A percentile compares a stretch with the other conserved stretches of the same genome.
Evolutionary conservation across 805 yeast genomes (phyloP).

Genomic region (Cyberlindnera meyerae): DNA sequence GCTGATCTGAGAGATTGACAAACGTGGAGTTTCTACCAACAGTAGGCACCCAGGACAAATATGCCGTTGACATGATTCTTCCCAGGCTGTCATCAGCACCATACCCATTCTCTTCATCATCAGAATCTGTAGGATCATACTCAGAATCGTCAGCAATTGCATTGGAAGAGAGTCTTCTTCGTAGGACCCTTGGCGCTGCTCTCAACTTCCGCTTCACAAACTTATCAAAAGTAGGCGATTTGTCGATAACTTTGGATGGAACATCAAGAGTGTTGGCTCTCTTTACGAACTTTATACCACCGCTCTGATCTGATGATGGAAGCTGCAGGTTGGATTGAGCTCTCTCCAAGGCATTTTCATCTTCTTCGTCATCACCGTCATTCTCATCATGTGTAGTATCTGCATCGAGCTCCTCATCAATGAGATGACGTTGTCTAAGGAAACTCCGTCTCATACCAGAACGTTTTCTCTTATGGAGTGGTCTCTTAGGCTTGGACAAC

Average conservation of each 20-base stretch:
- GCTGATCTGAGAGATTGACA: conserved; percentile 72
- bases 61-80: conserved; percentile 49
- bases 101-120: conserved; percentile 29
- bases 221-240: conserved; percentile 47
- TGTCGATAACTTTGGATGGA: conserved; percentile 24
- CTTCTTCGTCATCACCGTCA: conserved; percentile 10
- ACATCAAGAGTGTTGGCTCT: conserved; percentile 48
- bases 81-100: conserved; percentile 25
- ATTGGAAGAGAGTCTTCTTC: conserved; percentile 25
- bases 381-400: conserved; percentile 4
- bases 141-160: conserved; percentile 22
- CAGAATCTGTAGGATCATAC: conserved; percentile 11
- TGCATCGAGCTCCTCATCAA: conserved; percentile 6
- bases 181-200: conserved; percentile 24
- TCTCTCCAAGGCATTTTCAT: conserved; percentile 25
- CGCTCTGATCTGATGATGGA: conserved; percentile 33
- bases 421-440: conserved; percentile 2
- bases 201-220: conserved; percentile 32
- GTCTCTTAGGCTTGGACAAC: conserved; percentile 18
- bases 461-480: conserved; percentile 11
- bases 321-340: conserved; percentile 32
- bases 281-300: conserved; percentile 33
- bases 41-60: conserved; percentile 86
- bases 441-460: conserved; percentile 19
- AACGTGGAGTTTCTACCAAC: conserved; percentile 92